phyloP scores from a whole-genome alignment of 306 rosid species.

The Cicer pinnatifidum region DNA sequence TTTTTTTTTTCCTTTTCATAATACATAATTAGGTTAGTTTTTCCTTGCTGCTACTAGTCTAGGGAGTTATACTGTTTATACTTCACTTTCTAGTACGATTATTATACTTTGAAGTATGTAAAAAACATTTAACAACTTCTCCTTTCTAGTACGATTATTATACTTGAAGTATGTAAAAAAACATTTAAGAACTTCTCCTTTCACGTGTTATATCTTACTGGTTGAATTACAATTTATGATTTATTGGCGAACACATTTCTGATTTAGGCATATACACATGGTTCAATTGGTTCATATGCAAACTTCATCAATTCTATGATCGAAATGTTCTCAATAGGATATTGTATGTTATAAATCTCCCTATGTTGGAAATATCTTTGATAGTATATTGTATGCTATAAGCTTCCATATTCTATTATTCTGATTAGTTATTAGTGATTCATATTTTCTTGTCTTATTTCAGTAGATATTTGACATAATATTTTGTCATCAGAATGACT shows the following conservation, averaged over 20 bases:
- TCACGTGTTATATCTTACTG: constrained; percentile 23
- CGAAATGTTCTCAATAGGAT: constrained; percentile 31
- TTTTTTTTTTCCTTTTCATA: not conserved
- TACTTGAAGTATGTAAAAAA: constrained; percentile 3
- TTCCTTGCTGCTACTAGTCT: not conserved
- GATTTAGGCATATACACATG: constrained; percentile 13
- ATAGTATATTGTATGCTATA: not conserved
- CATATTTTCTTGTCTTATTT: constrained; percentile 26
- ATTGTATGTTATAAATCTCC: constrained; percentile 5
- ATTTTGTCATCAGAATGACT: not conserved
- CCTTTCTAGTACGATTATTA: not conserved
- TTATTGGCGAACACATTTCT: not conserved
- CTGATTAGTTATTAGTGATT: constrained; percentile 2
- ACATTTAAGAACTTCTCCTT: not conserved
- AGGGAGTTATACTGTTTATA: constrained; percentile 19
- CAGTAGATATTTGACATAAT: constrained; percentile 7
- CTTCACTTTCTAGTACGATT: not conserved
- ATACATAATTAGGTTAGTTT: constrained; percentile 18
- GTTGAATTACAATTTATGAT: constrained; percentile 12
- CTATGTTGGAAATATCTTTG: constrained; percentile 12
- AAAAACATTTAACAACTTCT: not conserved
- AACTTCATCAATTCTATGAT: not conserved
- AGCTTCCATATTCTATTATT: constrained; percentile 20
- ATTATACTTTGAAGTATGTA: constrained; percentile 9
- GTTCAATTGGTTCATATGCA: constrained; percentile 14